These are phyloP conservation scores for Monosporascus sp. DNA, from an alignment of 2,329 filamentous ascomycete genomes.

Conservation along the genomic window DNA sequence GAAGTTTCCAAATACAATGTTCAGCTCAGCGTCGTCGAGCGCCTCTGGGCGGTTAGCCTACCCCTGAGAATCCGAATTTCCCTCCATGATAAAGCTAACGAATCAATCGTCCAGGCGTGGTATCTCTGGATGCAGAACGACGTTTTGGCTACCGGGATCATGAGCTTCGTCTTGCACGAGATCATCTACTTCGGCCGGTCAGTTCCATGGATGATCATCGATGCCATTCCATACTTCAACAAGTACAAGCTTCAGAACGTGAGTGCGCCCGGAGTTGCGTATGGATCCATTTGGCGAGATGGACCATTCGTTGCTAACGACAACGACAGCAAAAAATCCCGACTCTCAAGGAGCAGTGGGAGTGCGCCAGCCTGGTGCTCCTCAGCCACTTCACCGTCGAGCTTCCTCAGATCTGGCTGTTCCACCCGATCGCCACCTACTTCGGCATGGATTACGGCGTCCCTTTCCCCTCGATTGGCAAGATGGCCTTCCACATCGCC, in stretches of 20 bases:
- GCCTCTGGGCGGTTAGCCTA: constrained; percentile 70
- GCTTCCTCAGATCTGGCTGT: constrained; percentile 97
- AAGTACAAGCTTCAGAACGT: constrained; percentile 93
- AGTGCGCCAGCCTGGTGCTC: constrained; percentile 88
- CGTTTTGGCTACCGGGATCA: constrained; percentile 89
- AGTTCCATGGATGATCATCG: constrained; percentile 89
- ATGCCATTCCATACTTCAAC: constrained; percentile 79
- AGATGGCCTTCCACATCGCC: constrained; percentile 85
- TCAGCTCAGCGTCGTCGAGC: constrained; percentile 79
- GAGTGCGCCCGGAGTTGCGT: constrained; percentile 27
- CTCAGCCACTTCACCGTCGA: constrained; percentile 97
- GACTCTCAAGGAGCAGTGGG: constrained; percentile 88
- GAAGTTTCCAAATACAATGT: constrained; percentile 71
- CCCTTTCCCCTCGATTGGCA: constrained; percentile 80
- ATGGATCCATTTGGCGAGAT: neutral
- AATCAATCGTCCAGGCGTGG: constrained; percentile 56
- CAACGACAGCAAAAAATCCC: constrained; percentile 66
- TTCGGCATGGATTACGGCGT: constrained; percentile 84
- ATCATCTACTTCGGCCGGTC: constrained; percentile 87
- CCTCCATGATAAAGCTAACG: constrained; percentile 6
- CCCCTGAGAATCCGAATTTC: neutral
- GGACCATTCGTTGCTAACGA: constrained; percentile 15
- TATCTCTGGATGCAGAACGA: constrained; percentile 99
- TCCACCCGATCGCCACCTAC: constrained; percentile 92
- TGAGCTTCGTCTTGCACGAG: constrained; percentile 97